Base-by-base conservation (phyloP, 768 basidiomycete genomes). In the Lactarius trivialis region DNA sequence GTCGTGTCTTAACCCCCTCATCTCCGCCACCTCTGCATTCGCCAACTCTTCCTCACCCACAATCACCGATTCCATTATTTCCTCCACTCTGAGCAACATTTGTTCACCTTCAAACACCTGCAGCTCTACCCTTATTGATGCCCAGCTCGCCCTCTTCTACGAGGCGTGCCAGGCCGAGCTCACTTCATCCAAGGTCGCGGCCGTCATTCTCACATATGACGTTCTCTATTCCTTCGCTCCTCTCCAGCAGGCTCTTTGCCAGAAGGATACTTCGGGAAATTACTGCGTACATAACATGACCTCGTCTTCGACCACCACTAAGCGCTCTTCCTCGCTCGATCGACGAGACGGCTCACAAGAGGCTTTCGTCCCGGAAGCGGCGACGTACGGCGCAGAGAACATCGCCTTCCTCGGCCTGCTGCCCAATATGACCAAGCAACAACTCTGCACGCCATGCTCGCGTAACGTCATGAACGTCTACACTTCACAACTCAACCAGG, bases 361-460 rank as follows among this genome's bases (percentile, higher is more conserved):
- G 8, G 65, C 71, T 33, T 58, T 77, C 12, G 48, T 68, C 32
- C 86, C 85, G 61, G 85, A 91, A 74, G 72, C 78, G 50, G 76
- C 77, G 11, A 80, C 81, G 11, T 88, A 79, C 75, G 64, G 68
- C 50, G 66, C 75, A 51, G 81, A 81, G 70, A 91, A 88, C 78
- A 73, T 97, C 58, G 77, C 83, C 37, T 97, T 91, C 88, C 78
- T 98, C 67, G 85, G 89, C 85, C 80, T 90, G 70, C 71, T 79
- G 32, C 77, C 88, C 50, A 64, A 68, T 63, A 74, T 82, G 70
- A 39, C 79, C 30, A 72, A 77, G n/a, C 67, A 73, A 30, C 56
- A 73, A 26, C 85, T 97, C 49, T 98, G 96, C 85, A 85, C 80
- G 2, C 68, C 85, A 15, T 98, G 96, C 85, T 85, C 91, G 14